These are phyloP conservation scores for Agaricus bisporus DNA, from an alignment of 768 basidiomycete genomes.

Conservation along the genomic window DNA sequence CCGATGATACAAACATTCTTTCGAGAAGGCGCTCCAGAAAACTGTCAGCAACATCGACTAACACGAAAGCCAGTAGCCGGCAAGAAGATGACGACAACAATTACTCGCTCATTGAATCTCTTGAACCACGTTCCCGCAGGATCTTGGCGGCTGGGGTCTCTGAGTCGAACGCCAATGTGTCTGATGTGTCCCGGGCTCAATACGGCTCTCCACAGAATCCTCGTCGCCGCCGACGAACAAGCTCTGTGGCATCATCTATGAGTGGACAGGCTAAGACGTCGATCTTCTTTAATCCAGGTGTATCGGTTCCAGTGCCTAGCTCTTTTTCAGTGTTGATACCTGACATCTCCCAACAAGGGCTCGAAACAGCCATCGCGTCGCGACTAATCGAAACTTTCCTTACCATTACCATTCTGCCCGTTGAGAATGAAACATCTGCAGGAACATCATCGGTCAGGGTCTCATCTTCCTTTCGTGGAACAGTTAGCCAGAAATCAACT, in stretches of 20 bases:
- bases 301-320: constrained; percentile 13
- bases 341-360: constrained; percentile 59
- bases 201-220: constrained; percentile 9
- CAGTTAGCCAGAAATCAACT: neutral
- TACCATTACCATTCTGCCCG: constrained; percentile 36
- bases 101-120: constrained; percentile 10
- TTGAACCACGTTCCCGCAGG: constrained; percentile 37
- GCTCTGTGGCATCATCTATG: constrained; percentile 45
- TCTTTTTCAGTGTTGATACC: constrained; percentile 28
- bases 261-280: constrained; percentile 15
- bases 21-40: constrained; percentile 54
- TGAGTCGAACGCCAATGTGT: neutral
- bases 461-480: neutral
- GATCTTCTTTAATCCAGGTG: constrained; percentile 8
- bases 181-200: neutral
- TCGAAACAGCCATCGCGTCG: constrained; percentile 68
- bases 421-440: constrained; percentile 7
- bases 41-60: constrained; percentile 52
- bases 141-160: constrained; percentile 23
- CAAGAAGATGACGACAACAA: constrained; percentile 22
- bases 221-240: constrained; percentile 32
- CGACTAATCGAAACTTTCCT: constrained; percentile 78
- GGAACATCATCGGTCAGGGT: constrained; percentile 2
- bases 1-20: constrained; percentile 66
- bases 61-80: constrained; percentile 38